Conservation (phyloP, 2,329 filamentous ascomycete species). For the Aplosporella prunicola region DNA sequence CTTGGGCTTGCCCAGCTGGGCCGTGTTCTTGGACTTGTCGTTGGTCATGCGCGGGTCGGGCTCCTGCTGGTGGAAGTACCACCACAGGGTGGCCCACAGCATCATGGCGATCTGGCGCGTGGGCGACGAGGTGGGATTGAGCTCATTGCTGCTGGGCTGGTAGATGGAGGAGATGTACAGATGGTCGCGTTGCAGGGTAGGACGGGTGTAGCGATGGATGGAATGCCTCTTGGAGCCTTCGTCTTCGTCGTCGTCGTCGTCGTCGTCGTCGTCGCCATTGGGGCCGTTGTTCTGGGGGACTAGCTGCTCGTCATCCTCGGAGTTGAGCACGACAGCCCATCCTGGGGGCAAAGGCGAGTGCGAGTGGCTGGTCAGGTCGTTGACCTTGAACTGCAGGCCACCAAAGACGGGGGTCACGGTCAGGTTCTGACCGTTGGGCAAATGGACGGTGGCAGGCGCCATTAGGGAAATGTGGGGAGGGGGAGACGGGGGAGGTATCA, state of each 20-base stretch:
- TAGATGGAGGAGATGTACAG: slow-evolving; percentile 90
- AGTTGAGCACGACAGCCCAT: slow-evolving; percentile 83
- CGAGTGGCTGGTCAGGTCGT: slow-evolving; percentile 56
- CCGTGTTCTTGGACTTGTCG: slow-evolving; percentile 55
- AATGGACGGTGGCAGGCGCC: slow-evolving; percentile 47
- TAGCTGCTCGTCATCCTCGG: slow-evolving; percentile 41
- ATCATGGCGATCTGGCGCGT: slow-evolving; percentile 92
- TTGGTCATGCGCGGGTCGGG: slow-evolving; percentile 57
- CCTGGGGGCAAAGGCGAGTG: slow-evolving; percentile 69
- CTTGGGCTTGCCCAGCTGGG: slow-evolving; percentile 57
- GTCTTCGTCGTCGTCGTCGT: slow-evolving; percentile 21
- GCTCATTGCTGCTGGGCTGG: slow-evolving; percentile 69
- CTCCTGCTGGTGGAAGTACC: slow-evolving; percentile 89
- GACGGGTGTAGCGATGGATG: slow-evolving; percentile 58
- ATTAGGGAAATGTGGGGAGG: slow-evolving; percentile 19
- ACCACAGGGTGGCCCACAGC: slow-evolving; percentile 88
- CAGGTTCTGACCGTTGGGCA: slow-evolving; percentile 82
- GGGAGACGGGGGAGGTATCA: neutral
- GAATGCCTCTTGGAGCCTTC: slow-evolving; percentile 26
- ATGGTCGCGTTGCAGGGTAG: slow-evolving; percentile 69
- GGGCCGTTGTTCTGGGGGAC: no score
- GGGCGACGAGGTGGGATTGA: slow-evolving; percentile 68
- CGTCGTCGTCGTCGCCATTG: slow-evolving; percentile 20
- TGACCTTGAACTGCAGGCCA: slow-evolving; percentile 81
- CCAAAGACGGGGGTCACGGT: slow-evolving; percentile 79